phyloP scores from a whole-genome alignment of 176 grass and related monocot genomes.

The Lolium multiflorum region DNA sequence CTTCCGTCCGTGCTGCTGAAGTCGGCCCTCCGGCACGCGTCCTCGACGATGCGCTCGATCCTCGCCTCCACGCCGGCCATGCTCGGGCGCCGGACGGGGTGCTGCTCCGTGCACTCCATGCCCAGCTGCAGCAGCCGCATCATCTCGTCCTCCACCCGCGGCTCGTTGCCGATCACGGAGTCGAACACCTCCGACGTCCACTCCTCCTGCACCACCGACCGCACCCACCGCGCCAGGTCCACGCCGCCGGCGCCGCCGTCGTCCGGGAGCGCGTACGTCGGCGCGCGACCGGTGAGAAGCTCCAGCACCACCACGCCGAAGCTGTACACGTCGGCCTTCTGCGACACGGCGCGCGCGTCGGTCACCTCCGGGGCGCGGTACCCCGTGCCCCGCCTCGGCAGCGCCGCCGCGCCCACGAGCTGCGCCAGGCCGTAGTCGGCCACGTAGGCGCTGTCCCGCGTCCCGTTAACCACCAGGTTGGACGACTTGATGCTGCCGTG shows the following conservation, averaged over 20 bases:
- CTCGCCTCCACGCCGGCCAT: constrained; percentile 61
- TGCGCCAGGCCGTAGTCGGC: constrained; percentile 60
- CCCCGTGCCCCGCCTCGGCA: constrained; percentile 40
- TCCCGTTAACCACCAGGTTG: constrained; percentile 56
- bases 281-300: constrained; percentile 69
- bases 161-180: constrained; percentile 39
- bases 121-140: constrained; percentile 74
- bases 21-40: constrained; percentile 40
- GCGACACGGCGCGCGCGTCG: constrained; percentile 52
- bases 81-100: constrained; percentile 52
- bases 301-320: constrained; percentile 87
- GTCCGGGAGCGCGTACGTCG: constrained; percentile 31
- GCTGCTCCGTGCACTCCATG: constrained; percentile 73
- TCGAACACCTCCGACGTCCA: constrained; percentile 93
- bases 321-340: constrained; percentile 85
- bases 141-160: constrained; percentile 62
- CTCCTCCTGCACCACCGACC: constrained; percentile 78
- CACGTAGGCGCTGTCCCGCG: constrained; percentile 46
- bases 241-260: constrained; percentile 58
- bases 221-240: constrained; percentile 80
- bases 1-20: constrained; percentile 52
- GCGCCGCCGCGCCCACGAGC: constrained; percentile 46
- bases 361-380: constrained; percentile 77
- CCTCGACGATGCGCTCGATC: constrained; percentile 62
- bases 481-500: constrained; percentile 86